Evolutionary conservation across 2,329 filamentous ascomycete genomes (phyloP), one percentile per base, ranked within the genome.

Genomic region (Colletotrichum plurivorum): DNA sequence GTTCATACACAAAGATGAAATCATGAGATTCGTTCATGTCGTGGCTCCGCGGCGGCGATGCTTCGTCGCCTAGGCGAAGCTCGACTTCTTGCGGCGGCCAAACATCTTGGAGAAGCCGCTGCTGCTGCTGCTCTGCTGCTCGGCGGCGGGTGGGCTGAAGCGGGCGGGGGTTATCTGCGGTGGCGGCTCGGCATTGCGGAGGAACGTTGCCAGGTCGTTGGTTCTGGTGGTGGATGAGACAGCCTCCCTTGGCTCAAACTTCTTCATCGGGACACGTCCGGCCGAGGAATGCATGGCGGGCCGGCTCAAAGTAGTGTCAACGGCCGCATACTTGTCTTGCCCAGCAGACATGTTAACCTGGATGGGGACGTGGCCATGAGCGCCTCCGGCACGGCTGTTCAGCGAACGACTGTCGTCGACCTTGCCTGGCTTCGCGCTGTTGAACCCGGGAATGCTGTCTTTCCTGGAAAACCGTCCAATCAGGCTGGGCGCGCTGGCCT

Each of bases 161-260:
- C 75, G 67, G 7, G 75, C 73, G 18, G 63, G 27, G 8, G 73
- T 73, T 2, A 74, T 71, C 25, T 79, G 74, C 15, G 85, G 83
- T 2, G 91, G 90, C 3, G 92, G 92, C 41, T 85, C 90, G 15
- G 91, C 92, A 74, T 89, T 89, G 61, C 87, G 88, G 39, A 96
- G 81, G 77, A 95, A 95, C 59, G 90, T 89, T 0, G 93, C 92
- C 52, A 95, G 80, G 58, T 94, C 92, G 18, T 87, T 86, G 2
- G 91, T 94, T 53, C 81, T 79, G n/a, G 79, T 80, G 7, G 77
- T 78, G 4, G 78, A 72, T n/a, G 78, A 76, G 43, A 82, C 79
- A 3, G 87, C 80, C 5, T 89, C 88, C 53, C 87, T 84, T 3
- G 88, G 84, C 76, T 89, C 87, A 73, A 86, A 90, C 73, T 80